These are phyloP conservation scores for Pharus latifolius DNA, from an alignment of 176 grass and related monocot species.

Conservation along the genomic window DNA sequence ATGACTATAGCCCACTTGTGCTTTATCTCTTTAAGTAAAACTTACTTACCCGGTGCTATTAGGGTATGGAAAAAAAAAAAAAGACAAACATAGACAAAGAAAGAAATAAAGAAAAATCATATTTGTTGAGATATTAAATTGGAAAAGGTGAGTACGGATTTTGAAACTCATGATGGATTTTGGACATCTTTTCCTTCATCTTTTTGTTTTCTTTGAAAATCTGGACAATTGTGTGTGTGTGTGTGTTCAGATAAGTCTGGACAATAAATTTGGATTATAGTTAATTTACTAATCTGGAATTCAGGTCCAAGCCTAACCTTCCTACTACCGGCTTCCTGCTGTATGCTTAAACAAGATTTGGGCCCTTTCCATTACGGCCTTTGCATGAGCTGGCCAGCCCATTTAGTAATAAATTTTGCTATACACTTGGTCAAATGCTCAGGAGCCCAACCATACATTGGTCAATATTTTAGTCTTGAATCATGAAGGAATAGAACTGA, in stretches of 20 bases:
- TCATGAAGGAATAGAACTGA: neutral
- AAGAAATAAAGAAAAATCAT: neutral
- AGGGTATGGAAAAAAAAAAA: neutral
- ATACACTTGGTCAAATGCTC: neutral
- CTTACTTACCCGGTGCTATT: too few relatives aligned
- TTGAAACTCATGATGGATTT: neutral
- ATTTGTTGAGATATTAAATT: too few relatives aligned
- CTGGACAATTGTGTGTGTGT: neutral
- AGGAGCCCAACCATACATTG: neutral
- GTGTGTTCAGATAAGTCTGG: neutral
- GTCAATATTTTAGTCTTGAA: slow-evolving; percentile 5
- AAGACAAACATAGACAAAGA: neutral
- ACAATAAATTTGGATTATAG: neutral
- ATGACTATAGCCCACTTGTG: neutral
- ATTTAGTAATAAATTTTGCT: neutral
- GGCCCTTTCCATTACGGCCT: neutral
- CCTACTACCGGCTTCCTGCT: neutral
- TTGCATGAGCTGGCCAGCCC: neutral
- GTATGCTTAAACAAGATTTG: neutral
- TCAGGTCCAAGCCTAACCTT: slow-evolving; percentile 15
- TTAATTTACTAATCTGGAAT: slow-evolving; percentile 1
- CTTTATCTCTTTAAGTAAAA: too few relatives aligned
- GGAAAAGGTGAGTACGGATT: neutral
- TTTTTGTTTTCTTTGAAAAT: neutral
- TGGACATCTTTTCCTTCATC: neutral